Base-by-base conservation (phyloP, 1,284 basidiomycete species). In the Cerioporus squamosus region DNA sequence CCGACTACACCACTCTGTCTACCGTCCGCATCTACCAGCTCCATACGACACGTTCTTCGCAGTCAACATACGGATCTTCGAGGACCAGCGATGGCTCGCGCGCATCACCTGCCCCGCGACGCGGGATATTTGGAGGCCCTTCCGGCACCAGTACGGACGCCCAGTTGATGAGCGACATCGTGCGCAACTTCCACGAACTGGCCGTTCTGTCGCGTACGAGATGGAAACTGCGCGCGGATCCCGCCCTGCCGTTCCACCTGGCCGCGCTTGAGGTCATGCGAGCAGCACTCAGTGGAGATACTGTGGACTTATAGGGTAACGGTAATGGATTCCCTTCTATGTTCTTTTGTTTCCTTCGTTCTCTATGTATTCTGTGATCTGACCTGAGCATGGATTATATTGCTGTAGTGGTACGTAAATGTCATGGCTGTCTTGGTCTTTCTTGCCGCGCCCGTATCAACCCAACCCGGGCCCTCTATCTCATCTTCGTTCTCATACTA, bases 101-200 rank as follows among this genome's bases (percentile, higher is more conserved):
- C 45, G 29, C 10, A 5, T 29, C 29, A 10, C 29, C 29, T 29
- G 29, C 29, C 10, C 14, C 33, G 9, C 33, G 14, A 36, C 8
- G 33, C 14, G 33, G 33, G 1, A 36, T 1, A 6, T 3, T 29
- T 3, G 9, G 9, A 2, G 26, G 26, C 26, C 26, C 26, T 29
- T 29, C 26, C 9, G 2, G 31, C 46, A n/a, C 42, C 55, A 33
- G 50, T 53, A 4, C 78, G 80, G 18, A 65, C 72, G 39, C 1
- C 10, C 70, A 77, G 54, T 77, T 82, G 14, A 76, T 82, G 55
- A 73, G 74, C 26, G 88, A 90, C 57, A 80, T 91, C 64, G 82
- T 84, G n/a, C 77, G 73, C 42, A 91, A 84, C 66, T 92, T 81
- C 66, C 78, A 88, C 66, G 86, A 88, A 52, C 79, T 93, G 23